phyloP scores from a whole-genome alignment of 179 eudicot species.

The Patellifolia procumbens region DNA sequence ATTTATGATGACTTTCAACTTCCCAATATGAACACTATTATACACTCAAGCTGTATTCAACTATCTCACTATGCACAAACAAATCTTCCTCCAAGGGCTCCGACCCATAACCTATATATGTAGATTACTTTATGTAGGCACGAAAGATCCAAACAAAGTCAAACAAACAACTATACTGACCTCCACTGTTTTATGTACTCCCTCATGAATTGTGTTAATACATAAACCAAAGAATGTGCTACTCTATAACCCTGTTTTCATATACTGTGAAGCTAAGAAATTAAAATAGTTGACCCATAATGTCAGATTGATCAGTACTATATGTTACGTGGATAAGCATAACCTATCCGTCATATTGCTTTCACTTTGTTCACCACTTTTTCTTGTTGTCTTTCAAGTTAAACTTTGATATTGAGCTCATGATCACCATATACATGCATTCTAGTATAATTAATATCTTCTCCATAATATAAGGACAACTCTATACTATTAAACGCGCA shows the following conservation, averaged over 20 bases:
- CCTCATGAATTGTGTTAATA: not conserved
- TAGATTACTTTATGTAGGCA: not conserved
- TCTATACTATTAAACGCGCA: no score
- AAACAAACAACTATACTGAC: not conserved
- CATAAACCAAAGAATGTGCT: not conserved
- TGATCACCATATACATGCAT: not conserved
- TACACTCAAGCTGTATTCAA: not conserved
- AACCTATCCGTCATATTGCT: not conserved
- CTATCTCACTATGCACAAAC: not conserved
- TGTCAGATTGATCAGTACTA: not conserved
- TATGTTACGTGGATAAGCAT: constrained; percentile 8
- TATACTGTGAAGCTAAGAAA: not conserved
- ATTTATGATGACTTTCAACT: not conserved
- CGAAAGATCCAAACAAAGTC: not conserved
- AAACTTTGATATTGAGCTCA: no score
- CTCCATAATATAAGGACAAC: not conserved
- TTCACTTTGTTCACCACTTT: not conserved
- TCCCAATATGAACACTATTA: not conserved
- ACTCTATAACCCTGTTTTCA: not conserved
- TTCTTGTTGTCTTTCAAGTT: not conserved
- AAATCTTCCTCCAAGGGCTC: no score
- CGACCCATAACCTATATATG: not conserved
- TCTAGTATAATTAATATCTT: no score
- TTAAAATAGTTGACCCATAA: constrained; percentile 4
- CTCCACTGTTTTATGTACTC: not conserved